Evolutionary conservation across 1,139 yeast genomes (phyloP).

Genomic region (Scheffersomyces quercinus): DNA sequence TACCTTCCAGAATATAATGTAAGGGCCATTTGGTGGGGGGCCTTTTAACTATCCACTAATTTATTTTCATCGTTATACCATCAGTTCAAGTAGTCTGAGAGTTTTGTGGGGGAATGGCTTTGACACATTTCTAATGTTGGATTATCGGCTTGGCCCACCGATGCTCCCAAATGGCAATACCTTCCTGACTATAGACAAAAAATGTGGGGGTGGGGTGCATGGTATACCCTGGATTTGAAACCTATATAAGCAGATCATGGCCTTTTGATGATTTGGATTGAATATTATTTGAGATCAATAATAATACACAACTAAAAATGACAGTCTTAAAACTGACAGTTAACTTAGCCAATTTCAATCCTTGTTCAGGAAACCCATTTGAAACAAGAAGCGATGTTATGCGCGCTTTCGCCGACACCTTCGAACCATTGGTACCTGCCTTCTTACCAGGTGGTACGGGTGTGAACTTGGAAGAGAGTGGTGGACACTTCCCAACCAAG

Average conservation of each 20-base stretch:
- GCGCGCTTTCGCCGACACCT: not conserved
- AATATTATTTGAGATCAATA: not conserved
- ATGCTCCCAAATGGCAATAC: not conserved
- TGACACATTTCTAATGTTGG: not conserved
- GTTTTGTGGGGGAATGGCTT: not conserved
- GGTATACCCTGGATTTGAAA: not conserved
- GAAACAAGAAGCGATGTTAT: conserved; percentile 1
- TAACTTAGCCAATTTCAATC: not conserved
- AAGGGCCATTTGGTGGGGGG: conserved; percentile 1
- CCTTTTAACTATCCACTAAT: not conserved
- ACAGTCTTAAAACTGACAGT: not conserved
- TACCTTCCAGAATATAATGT: not conserved
- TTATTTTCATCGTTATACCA: not conserved
- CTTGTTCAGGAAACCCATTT: conserved; percentile 1
- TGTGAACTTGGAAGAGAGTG: conserved; percentile 1
- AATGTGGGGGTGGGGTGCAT: conserved; percentile 1
- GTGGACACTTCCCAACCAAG: not conserved
- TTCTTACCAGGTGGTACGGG: not conserved
- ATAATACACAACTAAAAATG: not conserved
- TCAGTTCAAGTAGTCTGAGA: not conserved
- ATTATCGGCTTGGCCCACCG: not conserved
- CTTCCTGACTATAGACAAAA: not conserved
- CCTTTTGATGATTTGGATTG: not conserved
- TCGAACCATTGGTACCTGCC: not conserved
- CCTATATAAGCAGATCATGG: conserved; percentile 1